Base-by-base conservation (phyloP, 805 yeast genomes). In the Schwanniomyces pseudopolymorphus region DNA sequence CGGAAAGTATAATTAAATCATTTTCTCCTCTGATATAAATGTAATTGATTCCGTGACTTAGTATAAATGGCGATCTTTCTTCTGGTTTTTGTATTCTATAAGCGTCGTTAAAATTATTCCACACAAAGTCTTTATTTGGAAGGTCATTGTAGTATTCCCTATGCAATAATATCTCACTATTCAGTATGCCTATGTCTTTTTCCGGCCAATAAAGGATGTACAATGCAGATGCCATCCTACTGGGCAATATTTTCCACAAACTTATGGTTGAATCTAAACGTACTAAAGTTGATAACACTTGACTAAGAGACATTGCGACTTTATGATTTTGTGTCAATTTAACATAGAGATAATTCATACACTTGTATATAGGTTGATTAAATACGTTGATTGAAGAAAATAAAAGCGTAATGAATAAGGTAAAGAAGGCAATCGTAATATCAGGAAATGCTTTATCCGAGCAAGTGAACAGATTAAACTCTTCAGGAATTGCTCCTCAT, bases 41-140 rank as follows among this genome's bases (percentile, higher is more conserved):
- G 60, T 79, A 87, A 55, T 76, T 75, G 40, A 81, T 56, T 1
- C 86, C 87, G 16, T 74, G 66, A 45, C 63, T 58, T 35, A 66
- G 51, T 9, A 83, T 44, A 26, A 83, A 64, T 3, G 88, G 87
- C 1, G 57, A 49, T 35, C 59, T 43, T 33, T 59, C 56, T 19
- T 61, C 57, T 8, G 58, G 58, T 11, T 33, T 38, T 33, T 57
- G 55, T 14, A 42, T 45, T 40, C 54, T 57, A 46, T 59, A 66
- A 0, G 52, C 49, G 5, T 46, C 43, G 40, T 65, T 63, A 49
- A 67, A 70, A 19, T 48, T 52, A 13, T 51, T 51, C 14, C 70
- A 50, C 9, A 72, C 51, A 11, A 39, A 19, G 10, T 46, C 38
- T 24, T 61, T 58, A 6, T 48, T 54, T 1, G 70, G 70, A 13